These are phyloP conservation scores for Betula pendula DNA, from an alignment of 306 rosid genomes.

Conservation along the genomic window DNA sequence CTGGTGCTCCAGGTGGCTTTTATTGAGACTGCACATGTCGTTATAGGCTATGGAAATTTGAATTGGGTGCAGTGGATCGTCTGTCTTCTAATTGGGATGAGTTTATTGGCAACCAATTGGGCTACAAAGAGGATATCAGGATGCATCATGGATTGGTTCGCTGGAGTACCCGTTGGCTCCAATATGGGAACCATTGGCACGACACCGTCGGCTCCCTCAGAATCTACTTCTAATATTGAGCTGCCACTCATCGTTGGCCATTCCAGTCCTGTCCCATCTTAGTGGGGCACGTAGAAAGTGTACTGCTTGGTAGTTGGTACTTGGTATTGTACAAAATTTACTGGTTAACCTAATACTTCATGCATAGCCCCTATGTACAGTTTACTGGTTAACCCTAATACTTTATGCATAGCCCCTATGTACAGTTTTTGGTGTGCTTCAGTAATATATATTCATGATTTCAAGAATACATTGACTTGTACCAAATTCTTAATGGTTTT, in stretches of 20 bases:
- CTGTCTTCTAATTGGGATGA: slow-evolving; percentile 3
- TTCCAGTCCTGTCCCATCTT: too few relatives aligned
- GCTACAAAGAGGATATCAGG: slow-evolving; percentile 2
- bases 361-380: too few relatives aligned
- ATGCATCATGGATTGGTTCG: not conserved
- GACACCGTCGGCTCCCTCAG: not conserved
- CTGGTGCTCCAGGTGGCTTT: slow-evolving; percentile 2
- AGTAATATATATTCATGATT: too few relatives aligned
- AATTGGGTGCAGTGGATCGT: slow-evolving; percentile 15
- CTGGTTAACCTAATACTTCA: too few relatives aligned
- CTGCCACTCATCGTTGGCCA: not conserved
- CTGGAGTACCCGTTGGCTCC: not conserved
- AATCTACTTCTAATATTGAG: not conserved
- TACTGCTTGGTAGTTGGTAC: too few relatives aligned
- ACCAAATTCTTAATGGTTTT: too few relatives aligned
- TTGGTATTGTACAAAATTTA: too few relatives aligned
- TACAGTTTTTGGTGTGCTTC: too few relatives aligned
- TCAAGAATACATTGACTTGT: too few relatives aligned
- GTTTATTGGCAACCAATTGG: slow-evolving; percentile 4
- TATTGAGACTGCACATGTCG: slow-evolving; percentile 6
- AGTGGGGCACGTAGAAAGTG: too few relatives aligned
- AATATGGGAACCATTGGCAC: not conserved
- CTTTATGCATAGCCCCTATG: too few relatives aligned
- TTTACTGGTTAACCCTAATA: too few relatives aligned
- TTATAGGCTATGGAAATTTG: slow-evolving; percentile 3